Base-by-base conservation (phyloP, 2,329 filamentous ascomycete species). In the Colletotrichum noveboracense region DNA sequence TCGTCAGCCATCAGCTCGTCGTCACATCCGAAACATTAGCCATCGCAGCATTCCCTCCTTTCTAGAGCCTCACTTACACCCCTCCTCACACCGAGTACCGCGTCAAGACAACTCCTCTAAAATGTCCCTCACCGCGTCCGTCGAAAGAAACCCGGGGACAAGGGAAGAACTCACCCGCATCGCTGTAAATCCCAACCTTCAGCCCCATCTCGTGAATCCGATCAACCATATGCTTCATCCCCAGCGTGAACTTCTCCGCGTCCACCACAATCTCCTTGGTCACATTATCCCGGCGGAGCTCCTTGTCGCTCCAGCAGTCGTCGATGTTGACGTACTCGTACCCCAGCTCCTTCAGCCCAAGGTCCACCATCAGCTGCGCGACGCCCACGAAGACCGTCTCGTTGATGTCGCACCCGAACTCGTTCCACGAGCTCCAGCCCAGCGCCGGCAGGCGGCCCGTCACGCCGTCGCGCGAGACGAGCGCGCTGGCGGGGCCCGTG, bases 121-220 rank as follows among this genome's bases (percentile, higher is more conserved):
- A 2, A 18, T 6, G 13, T 13, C 30, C 60, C n/a, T n/a, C 18
- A 1, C 18, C 38, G 18, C 38, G 16, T 43, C 14, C 14, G 34
- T 36, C 13, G 34, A 34, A 34, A 14, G 32, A 34, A 7, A 34
- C 32, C 12, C 0, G 32, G 13, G 32, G 32, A 34, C 12, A 13
- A 13, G 13, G 10, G 56, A 12, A 9, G 3, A 1, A 80, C 65
- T 74, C 84, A 56, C 89, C 89, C 1, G 89, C 89, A 80, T 88
- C 89, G 78, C 89, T 89, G 79, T 94, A 94, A 73, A 94, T 92
- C 1, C 92, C 92, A 12, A 93, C 83, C 80, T 93, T 93, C 60
- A 94, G 79, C 3, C 90, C 91, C 76, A 91, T 79, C 3, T 78
- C 82, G 75, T 93, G 92, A 24, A 93, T 86, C 72, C 89, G 80